Percentiles rank a stretch among this genome's conserved stretches.
Conservation (phyloP, 2,329 filamentous ascomycete genomes). For the Raffaelea ambrosiae region DNA sequence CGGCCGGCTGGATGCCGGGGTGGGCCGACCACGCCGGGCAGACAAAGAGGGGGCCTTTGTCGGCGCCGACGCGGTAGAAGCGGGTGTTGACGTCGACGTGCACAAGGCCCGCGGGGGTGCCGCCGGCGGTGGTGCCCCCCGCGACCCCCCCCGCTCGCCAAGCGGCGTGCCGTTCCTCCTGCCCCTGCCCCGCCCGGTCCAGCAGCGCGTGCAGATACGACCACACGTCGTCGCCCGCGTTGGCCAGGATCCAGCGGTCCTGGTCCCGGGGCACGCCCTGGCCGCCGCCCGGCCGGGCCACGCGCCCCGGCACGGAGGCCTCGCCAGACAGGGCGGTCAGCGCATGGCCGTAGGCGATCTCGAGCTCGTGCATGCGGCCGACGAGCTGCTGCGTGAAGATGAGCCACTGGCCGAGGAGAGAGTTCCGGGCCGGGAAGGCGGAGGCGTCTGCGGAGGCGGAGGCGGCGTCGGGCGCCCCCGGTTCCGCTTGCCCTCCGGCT, state of each 20-base stretch:
- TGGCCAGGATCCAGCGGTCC: conserved; percentile 46
- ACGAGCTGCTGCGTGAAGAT: conserved; percentile 44
- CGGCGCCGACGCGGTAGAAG: conserved; percentile 38
- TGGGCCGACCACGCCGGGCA: conserved; percentile 41
- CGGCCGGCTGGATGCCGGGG: conserved; percentile 30
- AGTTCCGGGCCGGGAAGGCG: conserved; percentile 34
- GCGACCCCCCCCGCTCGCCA: conserved; percentile 22
- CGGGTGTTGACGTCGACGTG: conserved; percentile 40
- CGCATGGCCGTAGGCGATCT: conserved; percentile 41
- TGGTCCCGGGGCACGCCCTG: conserved; percentile 34
- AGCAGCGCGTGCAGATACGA: conserved; percentile 36
- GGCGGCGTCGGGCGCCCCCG: background rate
- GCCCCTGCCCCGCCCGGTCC: conserved; percentile 29
- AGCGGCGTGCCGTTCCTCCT: conserved; percentile 18
- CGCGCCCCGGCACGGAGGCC: background rate
- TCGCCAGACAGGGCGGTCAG: conserved; percentile 39
- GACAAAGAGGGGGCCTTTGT: conserved; percentile 41
- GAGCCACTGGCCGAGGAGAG: conserved; percentile 49
- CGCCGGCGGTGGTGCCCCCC: conserved; percentile 19
- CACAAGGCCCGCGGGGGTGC: conserved; percentile 26
- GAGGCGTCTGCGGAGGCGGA: conserved; percentile 22
- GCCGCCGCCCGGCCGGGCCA: no score
- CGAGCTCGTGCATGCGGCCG: conserved; percentile 47
- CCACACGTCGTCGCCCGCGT: conserved; percentile 44
- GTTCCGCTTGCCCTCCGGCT: no score